These are phyloP conservation scores for Curvularia lunata DNA, from an alignment of 2,329 filamentous ascomycete genomes.

Conservation along the genomic window DNA sequence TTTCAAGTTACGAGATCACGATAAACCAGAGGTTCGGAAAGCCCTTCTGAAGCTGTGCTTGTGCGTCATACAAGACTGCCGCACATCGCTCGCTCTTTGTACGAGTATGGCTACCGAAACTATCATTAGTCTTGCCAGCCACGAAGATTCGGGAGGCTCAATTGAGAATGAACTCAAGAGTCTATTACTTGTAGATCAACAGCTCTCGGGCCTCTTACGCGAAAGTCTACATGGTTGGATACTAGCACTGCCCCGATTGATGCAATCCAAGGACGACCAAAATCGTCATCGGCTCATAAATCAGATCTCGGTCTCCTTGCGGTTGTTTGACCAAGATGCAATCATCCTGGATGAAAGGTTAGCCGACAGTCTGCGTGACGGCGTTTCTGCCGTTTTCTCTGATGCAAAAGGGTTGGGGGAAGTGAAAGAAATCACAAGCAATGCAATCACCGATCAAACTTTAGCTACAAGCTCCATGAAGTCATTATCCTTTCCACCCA, in stretches of 20 bases:
- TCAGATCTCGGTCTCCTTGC: constrained; percentile 77
- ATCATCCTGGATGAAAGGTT: constrained; percentile 72
- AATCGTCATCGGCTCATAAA: constrained; percentile 73
- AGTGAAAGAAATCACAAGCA: constrained; percentile 18
- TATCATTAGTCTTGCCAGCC: constrained; percentile 68
- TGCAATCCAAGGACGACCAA: constrained; percentile 84
- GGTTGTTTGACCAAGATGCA: constrained; percentile 67
- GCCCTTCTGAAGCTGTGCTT: constrained; percentile 76
- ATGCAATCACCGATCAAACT: constrained; percentile 19
- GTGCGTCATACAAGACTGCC: constrained; percentile 78
- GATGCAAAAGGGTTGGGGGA: constrained; percentile 38
- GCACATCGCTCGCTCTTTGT: constrained; percentile 72
- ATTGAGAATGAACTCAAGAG: constrained; percentile 59
- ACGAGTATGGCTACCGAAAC: constrained; percentile 79
- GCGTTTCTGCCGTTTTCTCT: constrained; percentile 62
- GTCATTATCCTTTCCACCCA: constrained; percentile 60
- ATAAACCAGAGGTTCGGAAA: constrained; percentile 70
- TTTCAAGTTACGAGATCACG: constrained; percentile 74
- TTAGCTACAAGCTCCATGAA: constrained; percentile 23
- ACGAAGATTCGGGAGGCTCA: constrained; percentile 56
- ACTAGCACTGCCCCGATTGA: constrained; percentile 76
- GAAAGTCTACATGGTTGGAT: constrained; percentile 81
- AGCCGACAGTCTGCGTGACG: constrained; percentile 74
- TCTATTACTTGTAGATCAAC: constrained; percentile 67
- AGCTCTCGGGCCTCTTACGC: constrained; percentile 70